Evolutionary conservation across 108 stramenopile genomes (phyloP).

Genomic region (Cyclotella kingstonii): DNA sequence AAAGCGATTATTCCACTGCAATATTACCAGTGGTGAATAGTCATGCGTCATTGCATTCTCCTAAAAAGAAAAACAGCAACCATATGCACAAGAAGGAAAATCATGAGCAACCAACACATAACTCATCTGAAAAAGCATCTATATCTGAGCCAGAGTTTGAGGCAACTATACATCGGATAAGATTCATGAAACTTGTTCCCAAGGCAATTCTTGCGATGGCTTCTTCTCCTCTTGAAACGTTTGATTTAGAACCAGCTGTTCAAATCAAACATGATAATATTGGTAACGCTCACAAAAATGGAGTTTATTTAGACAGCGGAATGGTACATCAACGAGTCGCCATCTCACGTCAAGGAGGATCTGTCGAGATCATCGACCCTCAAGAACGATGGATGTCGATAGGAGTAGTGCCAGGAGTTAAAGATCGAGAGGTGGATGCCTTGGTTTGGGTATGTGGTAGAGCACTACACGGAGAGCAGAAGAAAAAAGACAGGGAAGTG

Average conservation of each 20-base stretch:
- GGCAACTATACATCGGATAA: slow-evolving; percentile 66
- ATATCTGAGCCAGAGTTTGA: slow-evolving; percentile 51
- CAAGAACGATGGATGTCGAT: slow-evolving; percentile 59
- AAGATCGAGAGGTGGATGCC: slow-evolving; percentile 39
- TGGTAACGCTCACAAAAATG: slow-evolving; percentile 21
- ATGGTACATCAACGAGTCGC: slow-evolving; percentile 35
- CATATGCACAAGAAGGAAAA: too few species aligned
- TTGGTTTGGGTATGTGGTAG: slow-evolving; percentile 55
- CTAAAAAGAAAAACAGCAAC: too few species aligned
- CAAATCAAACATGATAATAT: neutral
- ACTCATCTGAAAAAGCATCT: too few species aligned
- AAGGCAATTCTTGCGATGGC: slow-evolving; percentile 55
- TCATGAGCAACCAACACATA: neutral
- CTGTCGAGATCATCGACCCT: slow-evolving; percentile 57
- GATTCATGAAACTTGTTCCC: slow-evolving; percentile 61
- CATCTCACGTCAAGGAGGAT: slow-evolving; percentile 63
- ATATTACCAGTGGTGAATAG: too few species aligned
- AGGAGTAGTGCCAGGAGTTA: slow-evolving; percentile 46
- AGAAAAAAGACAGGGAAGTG: neutral
- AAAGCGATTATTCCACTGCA: too few species aligned
- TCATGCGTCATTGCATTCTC: too few species aligned
- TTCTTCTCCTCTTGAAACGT: slow-evolving; percentile 28
- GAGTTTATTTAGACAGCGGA: neutral
- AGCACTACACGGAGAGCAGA: neutral
- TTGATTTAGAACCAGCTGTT: slow-evolving; percentile 10